Base-by-base conservation (phyloP, 169 alveolate species). In the Plasmodium knowlesi region DNA sequence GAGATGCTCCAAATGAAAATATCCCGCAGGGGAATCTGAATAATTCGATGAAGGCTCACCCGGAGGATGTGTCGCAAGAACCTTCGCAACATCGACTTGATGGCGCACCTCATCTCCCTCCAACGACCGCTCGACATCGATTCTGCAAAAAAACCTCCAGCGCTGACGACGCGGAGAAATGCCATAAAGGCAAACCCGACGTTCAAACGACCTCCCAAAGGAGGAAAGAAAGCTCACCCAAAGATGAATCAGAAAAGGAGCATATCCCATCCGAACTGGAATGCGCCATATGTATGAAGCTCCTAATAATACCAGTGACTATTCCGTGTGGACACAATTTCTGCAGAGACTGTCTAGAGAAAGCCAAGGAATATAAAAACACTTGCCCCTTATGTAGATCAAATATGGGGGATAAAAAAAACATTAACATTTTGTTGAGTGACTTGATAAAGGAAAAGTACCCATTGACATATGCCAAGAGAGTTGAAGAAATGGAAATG, bases 261-360 rank as follows among this genome's bases (percentile, higher is more conserved):
- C 41, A 67, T 1, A 85, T 85, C 37, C 78, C 93, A 2, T 85
- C 93, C 0, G 93, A 85, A 22, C 71, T 85, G 16, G 93, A 85
- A 14, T 85, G 93, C 14, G 93, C 84, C 22, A 95, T 96, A 32
- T 96, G 98, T 61, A 93, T 96, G 95, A 96, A 96, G 92, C 82
- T 96, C 25, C 86, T 96, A 30, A 93, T 82, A 19, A 83, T 84
- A 70, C 98, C 98, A 1, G 97, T 96, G 8, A 96, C 98, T 2
- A 96, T 96, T 2, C 94, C 96, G 32, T 96, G 98, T 79, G 98
- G 98, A 79, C 98, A 96, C 85, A 96, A 96, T 82, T 96, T 96
- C 95, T 96, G 98, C 83, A 73, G 95, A 74, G 92, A 92, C 32
- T 96, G 98, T 73, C 80, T 95, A 30, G 98, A 96, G 32, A 84